A percentile compares a stretch with the other conserved stretches of the same genome.
Evolutionary conservation across 2,329 filamentous ascomycete species (phyloP).

Genomic region (Aspergillus sp.): DNA sequence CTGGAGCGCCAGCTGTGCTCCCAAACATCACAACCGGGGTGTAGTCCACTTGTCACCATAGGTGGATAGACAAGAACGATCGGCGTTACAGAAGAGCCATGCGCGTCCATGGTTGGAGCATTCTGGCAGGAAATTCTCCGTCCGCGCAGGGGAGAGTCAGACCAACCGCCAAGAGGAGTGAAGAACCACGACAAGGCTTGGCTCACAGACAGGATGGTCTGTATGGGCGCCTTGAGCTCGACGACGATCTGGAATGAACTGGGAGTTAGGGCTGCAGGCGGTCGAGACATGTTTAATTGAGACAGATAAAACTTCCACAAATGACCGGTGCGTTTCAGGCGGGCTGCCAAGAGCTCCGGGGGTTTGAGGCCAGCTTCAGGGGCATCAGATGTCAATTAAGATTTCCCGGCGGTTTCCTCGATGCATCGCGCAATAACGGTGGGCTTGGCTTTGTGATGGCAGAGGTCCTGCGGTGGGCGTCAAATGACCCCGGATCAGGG

Average conservation of each 20-base stretch:
- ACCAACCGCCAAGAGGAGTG: background rate
- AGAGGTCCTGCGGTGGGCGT: background rate
- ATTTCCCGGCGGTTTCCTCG: background rate
- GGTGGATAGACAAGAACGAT: background rate
- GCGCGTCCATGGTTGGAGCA: slow-evolving; percentile 1
- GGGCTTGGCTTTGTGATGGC: background rate
- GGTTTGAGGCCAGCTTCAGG: slow-evolving; percentile 2
- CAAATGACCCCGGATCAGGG: background rate
- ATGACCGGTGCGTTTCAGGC: slow-evolving; percentile 8
- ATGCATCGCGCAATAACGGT: background rate
- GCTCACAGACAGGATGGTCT: background rate
- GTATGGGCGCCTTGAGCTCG: background rate
- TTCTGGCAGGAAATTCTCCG: slow-evolving; percentile 1
- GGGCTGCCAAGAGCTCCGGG: slow-evolving; percentile 3
- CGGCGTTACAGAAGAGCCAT: background rate
- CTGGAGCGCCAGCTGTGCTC: background rate
- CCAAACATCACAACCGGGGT: background rate
- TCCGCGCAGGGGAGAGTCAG: background rate
- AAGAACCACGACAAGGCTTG: background rate
- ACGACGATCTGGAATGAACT: background rate
- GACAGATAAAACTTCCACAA: slow-evolving; percentile 5
- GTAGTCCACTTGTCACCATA: background rate
- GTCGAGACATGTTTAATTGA: slow-evolving; percentile 3
- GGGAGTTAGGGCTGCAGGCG: background rate
- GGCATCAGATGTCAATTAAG: background rate